Evolutionary conservation across 805 yeast genomes (phyloP).

Genomic region (Schwanniomyces vanrijiae): DNA sequence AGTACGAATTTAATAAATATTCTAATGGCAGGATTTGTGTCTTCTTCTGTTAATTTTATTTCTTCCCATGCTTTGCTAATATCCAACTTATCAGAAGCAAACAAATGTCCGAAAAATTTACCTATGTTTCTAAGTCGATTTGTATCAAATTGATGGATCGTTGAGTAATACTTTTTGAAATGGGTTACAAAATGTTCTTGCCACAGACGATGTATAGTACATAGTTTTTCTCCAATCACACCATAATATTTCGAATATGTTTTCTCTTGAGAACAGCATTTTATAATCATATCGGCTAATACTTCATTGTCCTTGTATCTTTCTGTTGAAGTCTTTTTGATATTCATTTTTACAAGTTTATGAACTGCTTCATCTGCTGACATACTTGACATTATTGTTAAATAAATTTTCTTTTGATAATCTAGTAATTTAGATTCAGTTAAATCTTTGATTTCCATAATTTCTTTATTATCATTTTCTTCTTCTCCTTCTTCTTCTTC

Average conservation of each 20-base stretch:
- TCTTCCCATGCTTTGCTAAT: constrained; percentile 56
- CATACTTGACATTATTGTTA: constrained; percentile 86
- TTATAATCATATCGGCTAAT: constrained; percentile 70
- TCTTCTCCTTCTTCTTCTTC: constrained; percentile 12
- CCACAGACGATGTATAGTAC: constrained; percentile 58
- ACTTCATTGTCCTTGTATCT: constrained; percentile 42
- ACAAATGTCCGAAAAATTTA: constrained; percentile 80
- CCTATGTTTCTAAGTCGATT: constrained; percentile 77
- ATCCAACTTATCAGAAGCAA: constrained; percentile 67
- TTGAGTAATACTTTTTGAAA: constrained; percentile 57
- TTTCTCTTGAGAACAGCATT: constrained; percentile 82
- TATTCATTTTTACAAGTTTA: constrained; percentile 58
- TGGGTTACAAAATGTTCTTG: constrained; percentile 46
- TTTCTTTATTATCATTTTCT: constrained; percentile 2
- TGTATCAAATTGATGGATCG: constrained; percentile 68
- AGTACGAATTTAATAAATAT: constrained; percentile 80
- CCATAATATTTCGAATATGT: constrained; percentile 87
- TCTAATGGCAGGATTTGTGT: constrained; percentile 78
- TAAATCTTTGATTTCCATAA: constrained; percentile 54
- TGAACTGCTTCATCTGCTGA: constrained; percentile 93
- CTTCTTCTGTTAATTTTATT: constrained; percentile 63
- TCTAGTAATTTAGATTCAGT: constrained; percentile 64
- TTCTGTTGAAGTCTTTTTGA: constrained; percentile 9
- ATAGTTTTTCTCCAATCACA: constrained; percentile 65
- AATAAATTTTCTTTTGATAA: constrained; percentile 73